Conservation (phyloP, 352 stramenopile species). For the Globisporangium cystogenes region DNA sequence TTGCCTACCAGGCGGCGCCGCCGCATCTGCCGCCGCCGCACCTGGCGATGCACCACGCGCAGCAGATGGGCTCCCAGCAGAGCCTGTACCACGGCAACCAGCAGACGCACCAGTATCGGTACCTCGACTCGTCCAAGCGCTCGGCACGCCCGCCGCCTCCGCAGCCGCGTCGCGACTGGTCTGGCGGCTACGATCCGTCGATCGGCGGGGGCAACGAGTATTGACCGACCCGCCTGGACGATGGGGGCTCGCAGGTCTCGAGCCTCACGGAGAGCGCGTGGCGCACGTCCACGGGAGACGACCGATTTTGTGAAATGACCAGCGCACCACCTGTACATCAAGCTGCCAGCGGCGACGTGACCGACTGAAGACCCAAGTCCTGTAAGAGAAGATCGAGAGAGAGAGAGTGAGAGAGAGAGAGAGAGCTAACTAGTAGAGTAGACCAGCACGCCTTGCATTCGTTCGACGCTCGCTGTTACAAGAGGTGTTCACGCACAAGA, state of each 20-base stretch:
- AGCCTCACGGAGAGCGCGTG: not conserved
- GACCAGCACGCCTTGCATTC: not conserved
- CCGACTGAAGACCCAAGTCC: conserved; percentile 9
- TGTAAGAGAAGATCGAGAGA: conserved; percentile 13
- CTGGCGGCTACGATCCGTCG: conserved; percentile 40
- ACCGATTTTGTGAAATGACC: conserved; percentile 13
- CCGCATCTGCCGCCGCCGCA: conserved; percentile 20
- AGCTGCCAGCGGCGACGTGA: conserved; percentile 1
- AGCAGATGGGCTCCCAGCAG: conserved; percentile 20
- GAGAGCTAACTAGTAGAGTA: conserved; percentile 13
- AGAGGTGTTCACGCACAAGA: too few relatives aligned
- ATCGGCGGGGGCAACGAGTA: conserved; percentile 12
- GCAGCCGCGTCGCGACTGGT: conserved; percentile 47
- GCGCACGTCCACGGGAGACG: not conserved
- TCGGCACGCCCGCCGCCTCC: conserved; percentile 15
- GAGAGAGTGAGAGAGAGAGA: conserved; percentile 1
- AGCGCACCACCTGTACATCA: conserved; percentile 11
- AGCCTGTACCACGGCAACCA: conserved; percentile 25
- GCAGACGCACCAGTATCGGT: conserved; percentile 46
- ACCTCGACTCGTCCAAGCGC: conserved; percentile 46
- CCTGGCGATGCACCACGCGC: conserved; percentile 14
- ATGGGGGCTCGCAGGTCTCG: not conserved
- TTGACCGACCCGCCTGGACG: conserved; percentile 17
- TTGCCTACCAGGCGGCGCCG: conserved; percentile 18
- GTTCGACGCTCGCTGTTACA: too few relatives aligned